Base-by-base conservation (phyloP, 164 flowering plant species). In the Kingdonia uniflora region DNA sequence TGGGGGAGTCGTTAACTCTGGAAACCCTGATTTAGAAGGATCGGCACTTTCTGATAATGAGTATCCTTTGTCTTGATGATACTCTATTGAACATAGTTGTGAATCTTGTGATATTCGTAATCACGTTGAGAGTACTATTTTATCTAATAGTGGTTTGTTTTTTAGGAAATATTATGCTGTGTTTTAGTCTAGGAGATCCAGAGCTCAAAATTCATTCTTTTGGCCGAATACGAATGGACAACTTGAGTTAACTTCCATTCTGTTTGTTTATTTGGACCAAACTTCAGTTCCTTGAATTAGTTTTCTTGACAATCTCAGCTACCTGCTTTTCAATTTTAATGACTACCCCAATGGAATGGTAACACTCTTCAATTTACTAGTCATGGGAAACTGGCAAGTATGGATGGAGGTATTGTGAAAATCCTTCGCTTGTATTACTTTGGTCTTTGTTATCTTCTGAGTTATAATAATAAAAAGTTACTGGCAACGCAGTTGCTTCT, bases 331-430 rank as follows among this genome's bases (percentile, higher is more conserved):
- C 76, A 92, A 92, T 61, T 92, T 92, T 52, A 92, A 92, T 64
- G 99, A 92, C 72, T 92, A 84, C 68, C 96, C 96, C 37, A 92
- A 81, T 72, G 96, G 95, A 16, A 92, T 92, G 96, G 95, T 92
- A 64, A 88, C 99, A 46, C 88, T 89, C 51, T 92, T 86, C 79
- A 87, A 85, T 68, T 64, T 92, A 78, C 65, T 92, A 20, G 94
- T 88, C 56, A 79, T 88, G 96, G 80, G 80, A 11, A 82, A 82
- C 59, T 85, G 96, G 96, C 94, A 88, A 68, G 59, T 58, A 1
- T 92, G 96, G 96, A 92, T 92, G 99, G 73, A 91, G 97, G 97
- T 91, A 81, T 5, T 12, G 24, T 14, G 35, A 17, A 43, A 53
- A 49, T 45, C 16, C 17, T 41, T 41, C 12, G 15, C 15, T 41